Evolutionary conservation across 306 rosid species (phyloP), one percentile per base, ranked within the genome.

Genomic region (Hylodesmum podocarpum): DNA sequence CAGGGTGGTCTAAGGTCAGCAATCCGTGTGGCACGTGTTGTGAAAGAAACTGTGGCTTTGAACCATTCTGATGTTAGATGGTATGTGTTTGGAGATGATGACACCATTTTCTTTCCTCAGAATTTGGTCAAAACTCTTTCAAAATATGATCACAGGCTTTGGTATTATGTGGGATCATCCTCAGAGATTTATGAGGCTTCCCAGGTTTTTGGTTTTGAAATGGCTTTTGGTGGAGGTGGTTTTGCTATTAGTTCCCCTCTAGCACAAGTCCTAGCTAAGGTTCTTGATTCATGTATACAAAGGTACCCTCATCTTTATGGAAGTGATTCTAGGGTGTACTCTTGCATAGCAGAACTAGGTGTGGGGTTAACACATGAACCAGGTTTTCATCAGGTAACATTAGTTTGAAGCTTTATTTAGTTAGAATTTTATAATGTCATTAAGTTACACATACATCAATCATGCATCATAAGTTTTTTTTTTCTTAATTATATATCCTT

Each of bases 11-110:
- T 16, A 8, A 58, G 84, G 50, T 90, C 93, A 6, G 97, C 95
- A 1, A 88, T 92, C 10, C 92, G 97, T 0, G 88, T 92, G 76
- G 98, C 98, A 0, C 91, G 93, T 0, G 91, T 90, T 28, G 96
- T 94, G 24, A 65, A 81, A 1, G 98, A 94, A 73, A 89, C 84
- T 0, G 86, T 89, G 61, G 92, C 85, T 0, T 78, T 82, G 19
- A 85, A 87, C 16, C 85, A 84, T 68, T 73, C 93, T 0, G 59
- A 67, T 74, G 98, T 92, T 57, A 79, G 91, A 31, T 94, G 98
- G 98, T 94, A 86, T 62, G 96, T 94, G 34, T 94, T 92, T 46
- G 98, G 97, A 0, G 97, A 94, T 19, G 98, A 94, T 68, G 96
- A 90, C 81, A 94, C 97, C 0, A 16, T 92, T 64, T 92, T 91